Percentiles rank a stretch among this genome's conserved stretches.
phyloP scores from a whole-genome alignment of 23 red algal species.

The Pyropia yezoensis region DNA sequence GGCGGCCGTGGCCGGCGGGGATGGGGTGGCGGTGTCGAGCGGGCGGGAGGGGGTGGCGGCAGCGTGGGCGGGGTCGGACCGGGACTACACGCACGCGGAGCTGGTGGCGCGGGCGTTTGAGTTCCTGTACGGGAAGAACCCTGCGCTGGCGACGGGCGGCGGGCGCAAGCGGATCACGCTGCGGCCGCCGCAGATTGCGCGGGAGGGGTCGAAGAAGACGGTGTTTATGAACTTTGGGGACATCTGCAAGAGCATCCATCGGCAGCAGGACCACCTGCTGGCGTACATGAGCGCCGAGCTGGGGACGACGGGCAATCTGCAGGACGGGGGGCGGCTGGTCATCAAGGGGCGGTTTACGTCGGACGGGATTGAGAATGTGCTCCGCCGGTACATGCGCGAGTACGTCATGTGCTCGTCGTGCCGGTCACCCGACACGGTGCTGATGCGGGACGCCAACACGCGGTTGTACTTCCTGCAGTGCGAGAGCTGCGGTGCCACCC shows the following conservation, averaged over 20 bases:
- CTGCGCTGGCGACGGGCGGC: constrained; percentile 23
- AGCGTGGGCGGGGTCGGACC: constrained; percentile 76
- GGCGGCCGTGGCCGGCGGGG: not conserved
- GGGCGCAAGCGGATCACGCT: constrained; percentile 47
- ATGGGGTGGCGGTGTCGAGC: too few species aligned
- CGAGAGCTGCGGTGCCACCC: constrained; percentile 88
- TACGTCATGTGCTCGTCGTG: constrained; percentile 89
- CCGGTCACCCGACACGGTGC: constrained; percentile 76
- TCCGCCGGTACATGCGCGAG: constrained; percentile 86
- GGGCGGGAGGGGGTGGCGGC: constrained; percentile 36
- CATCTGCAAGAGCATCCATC: constrained; percentile 87
- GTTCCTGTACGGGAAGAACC: constrained; percentile 85
- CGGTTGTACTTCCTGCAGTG: constrained; percentile 95
- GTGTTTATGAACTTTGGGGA: constrained; percentile 94
- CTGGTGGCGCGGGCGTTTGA: constrained; percentile 65
- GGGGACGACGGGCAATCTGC: constrained; percentile 87
- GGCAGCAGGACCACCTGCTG: constrained; percentile 90
- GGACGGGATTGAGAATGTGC: constrained; percentile 87
- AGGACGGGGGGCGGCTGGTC: constrained; percentile 78
- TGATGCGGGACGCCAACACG: constrained; percentile 97
- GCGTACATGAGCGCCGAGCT: constrained; percentile 92
- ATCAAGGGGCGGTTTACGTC: constrained; percentile 83
- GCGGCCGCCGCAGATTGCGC: constrained; percentile 71
- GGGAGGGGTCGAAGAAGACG: constrained; percentile 90
- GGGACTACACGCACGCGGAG: constrained; percentile 93